Percentiles rank a stretch among this genome's conserved stretches.
These are phyloP conservation scores for Podaxis sp. DNA, from an alignment of 768 basidiomycete species.

Conservation along the genomic window DNA sequence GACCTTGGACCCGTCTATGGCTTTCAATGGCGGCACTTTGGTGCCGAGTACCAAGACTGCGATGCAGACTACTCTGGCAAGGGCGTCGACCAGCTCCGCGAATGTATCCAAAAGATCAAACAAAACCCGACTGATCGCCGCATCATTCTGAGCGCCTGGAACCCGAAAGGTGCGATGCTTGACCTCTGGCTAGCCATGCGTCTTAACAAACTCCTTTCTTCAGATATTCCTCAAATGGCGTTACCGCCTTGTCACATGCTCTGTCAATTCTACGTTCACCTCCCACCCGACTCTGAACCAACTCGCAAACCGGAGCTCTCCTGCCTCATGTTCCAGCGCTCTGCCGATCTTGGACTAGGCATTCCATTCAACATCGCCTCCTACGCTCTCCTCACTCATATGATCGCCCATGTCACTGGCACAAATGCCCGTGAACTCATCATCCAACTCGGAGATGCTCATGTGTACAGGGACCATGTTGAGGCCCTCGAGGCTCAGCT, in stretches of 20 bases:
- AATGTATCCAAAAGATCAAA: slow-evolving; percentile 90
- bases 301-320: slow-evolving; percentile 68
- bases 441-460: slow-evolving; percentile 96
- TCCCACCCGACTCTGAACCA: slow-evolving; percentile 53
- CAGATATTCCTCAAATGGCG: slow-evolving; percentile 93
- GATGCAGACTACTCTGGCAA: slow-evolving; percentile 74
- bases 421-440: slow-evolving; percentile 87
- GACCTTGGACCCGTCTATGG: slow-evolving; percentile 97
- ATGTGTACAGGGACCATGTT: slow-evolving; percentile 92
- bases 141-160: slow-evolving; percentile 97
- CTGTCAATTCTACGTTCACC: slow-evolving; percentile 97
- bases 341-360: slow-evolving; percentile 94
- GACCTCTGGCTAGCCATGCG: not conserved
- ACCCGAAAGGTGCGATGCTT: slow-evolving; percentile 77
- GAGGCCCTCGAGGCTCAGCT: slow-evolving; percentile 83
- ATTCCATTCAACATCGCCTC: slow-evolving; percentile 99
- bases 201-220: not conserved
- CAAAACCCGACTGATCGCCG: slow-evolving; percentile 90
- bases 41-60: slow-evolving; percentile 73
- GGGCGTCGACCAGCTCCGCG: slow-evolving; percentile 88
- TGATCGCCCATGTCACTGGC: slow-evolving; percentile 91
- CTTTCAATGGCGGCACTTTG: slow-evolving; percentile 96
- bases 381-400: slow-evolving; percentile 94
- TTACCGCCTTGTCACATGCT: slow-evolving; percentile 98
- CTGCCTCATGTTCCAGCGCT: slow-evolving; percentile 97